Percentiles rank a stretch among this genome's conserved stretches.
Conservation (phyloP, 768 basidiomycete species). For the Brasilioporus rufonigricans region DNA sequence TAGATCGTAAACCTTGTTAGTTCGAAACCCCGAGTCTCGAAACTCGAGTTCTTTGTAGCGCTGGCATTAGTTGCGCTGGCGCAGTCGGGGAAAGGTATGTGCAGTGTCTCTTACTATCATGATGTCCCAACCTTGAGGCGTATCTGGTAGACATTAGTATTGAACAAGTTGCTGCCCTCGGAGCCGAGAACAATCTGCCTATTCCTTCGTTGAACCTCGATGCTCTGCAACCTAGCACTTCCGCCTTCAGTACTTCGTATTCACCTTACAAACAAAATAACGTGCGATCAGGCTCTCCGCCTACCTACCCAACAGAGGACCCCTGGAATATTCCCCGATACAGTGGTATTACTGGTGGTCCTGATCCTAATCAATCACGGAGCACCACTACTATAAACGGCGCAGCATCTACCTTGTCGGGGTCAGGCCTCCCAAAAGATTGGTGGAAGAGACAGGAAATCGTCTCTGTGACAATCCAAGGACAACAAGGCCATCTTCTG, state of each 20-base stretch:
- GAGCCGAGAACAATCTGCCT: conserved; percentile 75
- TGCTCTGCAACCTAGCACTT: conserved; percentile 51
- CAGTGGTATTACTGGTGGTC: conserved; percentile 30
- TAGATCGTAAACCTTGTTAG: conserved; percentile 92
- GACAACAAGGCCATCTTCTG: conserved; percentile 90
- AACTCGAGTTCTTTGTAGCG: conserved; percentile 89
- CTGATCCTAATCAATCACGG: conserved; percentile 24
- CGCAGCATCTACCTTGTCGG: conserved; percentile 58
- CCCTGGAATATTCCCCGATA: conserved; percentile 55
- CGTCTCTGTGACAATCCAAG: conserved; percentile 68
- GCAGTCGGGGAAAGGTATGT: conserved; percentile 73
- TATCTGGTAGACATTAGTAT: conserved; percentile 63
- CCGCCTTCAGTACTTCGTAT: conserved; percentile 44
- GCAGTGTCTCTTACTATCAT: not conserved
- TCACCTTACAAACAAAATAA: conserved; percentile 45
- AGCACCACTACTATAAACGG: conserved; percentile 37
- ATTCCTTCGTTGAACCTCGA: conserved; percentile 68
- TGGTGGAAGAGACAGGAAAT: conserved; percentile 89
- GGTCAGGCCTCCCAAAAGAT: conserved; percentile 68
- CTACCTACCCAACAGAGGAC: conserved; percentile 62
- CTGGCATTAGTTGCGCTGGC: conserved; percentile 85
- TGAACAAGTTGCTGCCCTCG: conserved; percentile 76
- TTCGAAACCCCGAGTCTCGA: conserved; percentile 75
- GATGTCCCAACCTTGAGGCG: not conserved
- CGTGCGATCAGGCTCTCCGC: conserved; percentile 40